Evolutionary conservation across 2,329 filamentous ascomycete species (phyloP).

Genomic region (Eurotiales sp.): DNA sequence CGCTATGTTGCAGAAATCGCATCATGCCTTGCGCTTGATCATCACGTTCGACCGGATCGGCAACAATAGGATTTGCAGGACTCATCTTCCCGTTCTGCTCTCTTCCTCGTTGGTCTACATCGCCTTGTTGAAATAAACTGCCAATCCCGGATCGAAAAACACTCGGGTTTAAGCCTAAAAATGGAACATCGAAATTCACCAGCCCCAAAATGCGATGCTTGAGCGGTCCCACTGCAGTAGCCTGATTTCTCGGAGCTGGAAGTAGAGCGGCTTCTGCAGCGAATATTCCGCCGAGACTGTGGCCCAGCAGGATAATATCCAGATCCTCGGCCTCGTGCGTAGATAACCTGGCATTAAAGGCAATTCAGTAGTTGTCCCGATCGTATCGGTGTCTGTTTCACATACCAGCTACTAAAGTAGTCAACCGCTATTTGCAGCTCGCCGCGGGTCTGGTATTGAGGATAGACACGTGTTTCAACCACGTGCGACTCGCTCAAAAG

Average conservation of each 20-base stretch:
- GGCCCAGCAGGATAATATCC: background rate
- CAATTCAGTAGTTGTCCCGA: background rate
- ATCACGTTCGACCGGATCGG: no score
- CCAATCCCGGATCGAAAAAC: background rate
- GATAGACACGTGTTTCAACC: background rate
- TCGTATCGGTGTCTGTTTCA: background rate
- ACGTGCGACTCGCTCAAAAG: background rate
- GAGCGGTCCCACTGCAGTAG: no score
- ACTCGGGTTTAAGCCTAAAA: background rate
- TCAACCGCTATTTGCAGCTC: background rate
- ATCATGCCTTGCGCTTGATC: background rate
- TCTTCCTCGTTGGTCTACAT: background rate
- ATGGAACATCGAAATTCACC: background rate
- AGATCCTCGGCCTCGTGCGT: background rate
- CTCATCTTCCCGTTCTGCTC: no score
- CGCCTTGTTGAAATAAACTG: background rate
- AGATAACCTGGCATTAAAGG: background rate
- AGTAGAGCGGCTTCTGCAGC: background rate
- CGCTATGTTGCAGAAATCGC: background rate
- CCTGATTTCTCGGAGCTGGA: background rate
- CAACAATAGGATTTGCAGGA: no score
- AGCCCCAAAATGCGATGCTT: background rate
- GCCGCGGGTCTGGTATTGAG: background rate
- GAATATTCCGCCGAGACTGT: background rate
- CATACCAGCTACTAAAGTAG: background rate